These are phyloP conservation scores for Wickerhamomyces sp. DNA, from an alignment of 1,139 yeast genomes.

Conservation along the genomic window DNA sequence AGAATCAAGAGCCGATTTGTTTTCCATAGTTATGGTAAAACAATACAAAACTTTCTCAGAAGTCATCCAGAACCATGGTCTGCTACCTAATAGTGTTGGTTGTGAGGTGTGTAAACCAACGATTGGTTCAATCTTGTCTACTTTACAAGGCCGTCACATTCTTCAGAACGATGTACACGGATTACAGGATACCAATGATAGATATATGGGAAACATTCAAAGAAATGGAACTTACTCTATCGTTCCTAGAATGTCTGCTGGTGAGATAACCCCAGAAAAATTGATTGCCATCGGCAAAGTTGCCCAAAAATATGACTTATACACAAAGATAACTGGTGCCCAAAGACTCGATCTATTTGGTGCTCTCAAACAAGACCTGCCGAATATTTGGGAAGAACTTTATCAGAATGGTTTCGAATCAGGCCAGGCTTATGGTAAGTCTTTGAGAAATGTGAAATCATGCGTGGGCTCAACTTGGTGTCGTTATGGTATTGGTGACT, in stretches of 20 bases:
- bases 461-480: constrained; percentile 36
- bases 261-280: constrained; percentile 32
- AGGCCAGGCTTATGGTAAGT: constrained; percentile 34
- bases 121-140: constrained; percentile 30
- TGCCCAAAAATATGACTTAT: constrained; percentile 29
- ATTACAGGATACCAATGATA: constrained; percentile 32
- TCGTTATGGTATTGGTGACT: constrained; percentile 33
- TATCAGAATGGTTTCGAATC: constrained; percentile 30
- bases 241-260: constrained; percentile 32
- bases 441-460: constrained; percentile 31
- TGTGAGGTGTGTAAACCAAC: constrained; percentile 34
- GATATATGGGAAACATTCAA: constrained; percentile 31
- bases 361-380: constrained; percentile 30
- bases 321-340: constrained; percentile 33
- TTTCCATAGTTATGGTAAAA: constrained; percentile 30
- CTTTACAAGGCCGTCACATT: constrained; percentile 28
- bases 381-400: constrained; percentile 29
- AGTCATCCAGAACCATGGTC: constrained; percentile 27
- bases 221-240: constrained; percentile 33
- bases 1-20: constrained; percentile 30
- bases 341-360: constrained; percentile 33
- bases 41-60: constrained; percentile 25
- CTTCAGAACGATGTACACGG: constrained; percentile 28
- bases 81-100: constrained; percentile 25
- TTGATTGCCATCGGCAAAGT: constrained; percentile 28